Evolutionary conservation across 176 grass and related monocot species (phyloP).

Genomic region (Otatea glauca): DNA sequence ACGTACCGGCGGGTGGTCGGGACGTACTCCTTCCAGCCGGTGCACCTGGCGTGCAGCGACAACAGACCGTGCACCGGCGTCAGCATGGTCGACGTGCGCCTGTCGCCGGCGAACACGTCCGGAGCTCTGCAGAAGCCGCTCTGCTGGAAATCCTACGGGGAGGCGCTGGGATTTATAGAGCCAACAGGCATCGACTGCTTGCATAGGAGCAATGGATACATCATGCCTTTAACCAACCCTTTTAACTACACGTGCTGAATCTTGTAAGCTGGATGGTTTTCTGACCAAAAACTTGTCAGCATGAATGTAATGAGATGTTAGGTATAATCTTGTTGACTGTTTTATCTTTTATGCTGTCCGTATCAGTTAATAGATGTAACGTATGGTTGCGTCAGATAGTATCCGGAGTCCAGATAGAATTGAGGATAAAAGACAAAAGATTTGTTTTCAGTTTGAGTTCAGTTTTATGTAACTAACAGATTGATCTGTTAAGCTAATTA

Average conservation of each 20-base stretch:
- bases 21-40: slow-evolving; percentile 66
- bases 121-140: slow-evolving; percentile 32
- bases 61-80: slow-evolving; percentile 64
- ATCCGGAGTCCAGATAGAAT: too few relatives aligned
- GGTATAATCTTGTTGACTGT: too few relatives aligned
- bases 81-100: slow-evolving; percentile 51
- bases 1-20: slow-evolving; percentile 56
- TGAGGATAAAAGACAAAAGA: too few relatives aligned
- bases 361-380: too few relatives aligned
- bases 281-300: neutral
- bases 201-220: slow-evolving; percentile 50
- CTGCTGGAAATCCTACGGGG: slow-evolving; percentile 73
- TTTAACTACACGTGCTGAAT: slow-evolving; percentile 65
- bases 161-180: slow-evolving; percentile 41
- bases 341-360: too few relatives aligned
- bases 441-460: too few relatives aligned
- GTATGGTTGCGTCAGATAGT: too few relatives aligned
- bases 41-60: slow-evolving; percentile 75
- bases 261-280: neutral
- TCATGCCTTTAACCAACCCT: slow-evolving; percentile 52
- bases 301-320: neutral
- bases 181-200: slow-evolving; percentile 52
- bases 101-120: slow-evolving; percentile 30
- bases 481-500: too few relatives aligned
- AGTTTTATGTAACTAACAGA: too few relatives aligned